Base-by-base conservation (phyloP, 345 rosid genomes). In the Eucalyptus albens region DNA sequence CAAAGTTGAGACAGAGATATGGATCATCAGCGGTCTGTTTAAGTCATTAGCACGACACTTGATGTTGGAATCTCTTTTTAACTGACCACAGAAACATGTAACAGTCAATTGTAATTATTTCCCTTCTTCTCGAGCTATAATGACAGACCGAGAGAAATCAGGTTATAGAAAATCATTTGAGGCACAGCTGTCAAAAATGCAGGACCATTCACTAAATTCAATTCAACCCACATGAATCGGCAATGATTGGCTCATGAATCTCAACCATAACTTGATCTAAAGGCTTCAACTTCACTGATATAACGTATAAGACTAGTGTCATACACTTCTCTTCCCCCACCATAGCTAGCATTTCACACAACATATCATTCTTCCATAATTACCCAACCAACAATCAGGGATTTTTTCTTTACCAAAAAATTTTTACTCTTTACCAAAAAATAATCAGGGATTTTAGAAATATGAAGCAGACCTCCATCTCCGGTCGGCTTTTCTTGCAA, bases 401-500 rank as follows among this genome's bases (percentile, higher is more conserved):
- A 27, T 47, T 49, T 85, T 27, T n/a, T n/a, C n/a, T n/a, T n/a
- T n/a, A n/a, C n/a, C n/a, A n/a, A n/a, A n/a, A n/a, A n/a, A n/a
- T n/a, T n/a, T n/a, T n/a, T n/a, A n/a, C n/a, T n/a, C n/a, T n/a
- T n/a, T n/a, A n/a, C n/a, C n/a, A n/a, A n/a, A n/a, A n/a, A n/a
- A n/a, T n/a, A 86, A 86, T 45, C 37, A 27, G 51, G 56, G 87
- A 27, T 47, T 49, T 85, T 27, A 86, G 15, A 49, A 26, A 19
- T 40, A 47, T n/a, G 87, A 50, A 86, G 24, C 86, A 45, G 60
- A 92, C 96, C 95, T 93, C 80, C 91, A 72, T 91, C 77, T 81
- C 88, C 88, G 7, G 65, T 49, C 22, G 27, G 89, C 86, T 89
- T 33, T 29, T 89, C 83, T 69, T 21, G 92, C 15, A 67, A 90